Base-by-base conservation (phyloP, 78 protist species). In the Paratrimastix pyriformis region DNA sequence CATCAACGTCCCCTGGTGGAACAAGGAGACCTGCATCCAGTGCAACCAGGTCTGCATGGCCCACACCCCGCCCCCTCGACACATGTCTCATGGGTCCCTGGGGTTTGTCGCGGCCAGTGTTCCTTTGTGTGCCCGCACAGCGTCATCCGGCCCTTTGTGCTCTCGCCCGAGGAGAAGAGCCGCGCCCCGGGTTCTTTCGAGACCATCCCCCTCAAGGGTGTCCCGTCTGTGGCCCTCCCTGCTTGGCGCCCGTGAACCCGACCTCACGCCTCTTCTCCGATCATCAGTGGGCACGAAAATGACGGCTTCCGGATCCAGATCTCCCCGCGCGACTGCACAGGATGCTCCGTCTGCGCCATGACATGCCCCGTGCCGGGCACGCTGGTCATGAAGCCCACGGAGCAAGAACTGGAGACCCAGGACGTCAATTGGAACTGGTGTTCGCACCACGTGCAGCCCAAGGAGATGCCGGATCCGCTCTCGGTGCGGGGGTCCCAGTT, bases 281-380 rank as follows among this genome's bases (percentile, higher is more conserved):
- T n/a, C n/a, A n/a, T n/a, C n/a, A n/a, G n/a, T n/a, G n/a, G n/a
- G n/a, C n/a, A n/a, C n/a, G n/a, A n/a, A n/a, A n/a, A n/a, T n/a
- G n/a, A n/a, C n/a, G n/a, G 68, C 38, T 81, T 26, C 80, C 24
- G 74, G 29, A 81, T 87, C 44, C 80, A 83, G 72, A 65, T 82
- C 54, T 30, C 88, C 15, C 82, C 88, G 6, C 29, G 44, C 44
- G 91, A 81, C 48, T 87, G 91, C 78, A 70, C 85, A 11, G 85
- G 84, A 7, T 87, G 91, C 65, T 80, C 39, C 13, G 58, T 87
- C 8, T 87, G 91, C 73, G 70, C 77, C 9, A 8, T 24, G n/a
- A 13, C 62, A 9, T 87, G 91, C 72, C 91, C 86, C 29, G 77
- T 35, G 38, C 84, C 80, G 39, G 82, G n/a, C n/a, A n/a, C 87